Base-by-base conservation (phyloP, 352 stramenopile species). In the Globisporangium canariense region DNA sequence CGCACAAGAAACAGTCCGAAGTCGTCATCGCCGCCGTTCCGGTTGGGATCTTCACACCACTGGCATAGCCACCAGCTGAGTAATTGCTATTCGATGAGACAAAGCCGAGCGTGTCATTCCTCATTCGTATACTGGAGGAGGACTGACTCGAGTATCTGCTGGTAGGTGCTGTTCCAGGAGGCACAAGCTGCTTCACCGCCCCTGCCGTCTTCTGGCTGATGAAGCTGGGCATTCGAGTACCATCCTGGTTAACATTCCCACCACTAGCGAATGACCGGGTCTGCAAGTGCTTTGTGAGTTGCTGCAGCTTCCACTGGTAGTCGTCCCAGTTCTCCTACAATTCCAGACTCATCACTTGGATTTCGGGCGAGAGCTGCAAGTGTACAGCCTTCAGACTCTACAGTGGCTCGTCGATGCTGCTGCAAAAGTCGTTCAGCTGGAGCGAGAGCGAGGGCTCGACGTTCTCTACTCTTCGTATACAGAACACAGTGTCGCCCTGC, bases 1-100 rank as follows among this genome's bases (percentile, higher is more conserved):
- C 73, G 49, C 82, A 77, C 4, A 87, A 65, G 45, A 87, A 85
- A 53, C 72, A 85, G 32, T 85, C 74, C 18, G 38, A 46, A 13
- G 36, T 57, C 11, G 45, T 16, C 30, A 74, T 51, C 28, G 62
- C 69, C n/a, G 57, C 40, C 6, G 55, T 40, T 38, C 58, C 67
- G 0, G 68, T 67, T 0, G 43, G 28, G 47, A 73, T 68, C 53
- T 59, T 66, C 4, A 76, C 70, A 5, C 20, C 20, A 36, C 36
- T 28, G 3, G 50, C 9, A 7, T 56, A 56, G 25, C 25, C 34
- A 10, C 50, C 34, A 10, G 25, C 18, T 22, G 50, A 25, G 50
- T 38, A n/a, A 18, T 46, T 13, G 50, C 50, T 20, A 32, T 38
- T 55, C 10, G 50, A 18, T 10, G n/a, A 60, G 5, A 47, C n/a